phyloP scores from a whole-genome alignment of 306 rosid species.

The Nissolia schottii region DNA sequence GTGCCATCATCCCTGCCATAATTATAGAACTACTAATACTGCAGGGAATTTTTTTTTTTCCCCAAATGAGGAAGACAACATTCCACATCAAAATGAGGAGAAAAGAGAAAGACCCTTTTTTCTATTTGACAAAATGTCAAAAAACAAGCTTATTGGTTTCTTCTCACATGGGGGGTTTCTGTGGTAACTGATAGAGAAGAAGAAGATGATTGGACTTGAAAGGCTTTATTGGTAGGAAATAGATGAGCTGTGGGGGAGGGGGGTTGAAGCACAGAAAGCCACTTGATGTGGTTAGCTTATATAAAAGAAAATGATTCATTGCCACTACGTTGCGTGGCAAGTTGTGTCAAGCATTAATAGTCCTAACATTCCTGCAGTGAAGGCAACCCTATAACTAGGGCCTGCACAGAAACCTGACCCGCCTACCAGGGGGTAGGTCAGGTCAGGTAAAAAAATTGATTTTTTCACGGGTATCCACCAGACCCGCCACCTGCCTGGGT shows the following conservation, averaged over 20 bases:
- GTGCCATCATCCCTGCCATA: slow-evolving; percentile 5
- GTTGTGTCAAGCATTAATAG: slow-evolving; percentile 33
- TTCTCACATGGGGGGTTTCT: slow-evolving; percentile 21
- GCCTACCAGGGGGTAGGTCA: no score
- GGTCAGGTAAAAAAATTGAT: no score
- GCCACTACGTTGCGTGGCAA: not conserved
- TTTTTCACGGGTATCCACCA: no score
- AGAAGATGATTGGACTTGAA: slow-evolving; percentile 51
- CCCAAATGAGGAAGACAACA: slow-evolving; percentile 47
- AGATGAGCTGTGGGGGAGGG: slow-evolving; percentile 54
- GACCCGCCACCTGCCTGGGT: no score
- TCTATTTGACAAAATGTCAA: slow-evolving; percentile 20
- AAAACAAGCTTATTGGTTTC: slow-evolving; percentile 18
- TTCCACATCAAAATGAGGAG: slow-evolving; percentile 34
- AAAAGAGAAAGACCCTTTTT: slow-evolving; percentile 14
- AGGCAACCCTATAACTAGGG: slow-evolving; percentile 29
- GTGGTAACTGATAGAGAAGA: slow-evolving; percentile 35
- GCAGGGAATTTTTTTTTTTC: slow-evolving; percentile 13
- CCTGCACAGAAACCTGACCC: no score
- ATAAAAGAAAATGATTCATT: slow-evolving; percentile 21
- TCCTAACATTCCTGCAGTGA: slow-evolving; percentile 19
- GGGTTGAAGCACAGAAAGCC: slow-evolving; percentile 24
- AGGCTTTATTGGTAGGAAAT: slow-evolving; percentile 36
- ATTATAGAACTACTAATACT: not conserved
- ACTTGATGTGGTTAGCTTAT: not conserved